Conservation (phyloP, 305 asterid genomes). For the Solanum hybrid region DNA sequence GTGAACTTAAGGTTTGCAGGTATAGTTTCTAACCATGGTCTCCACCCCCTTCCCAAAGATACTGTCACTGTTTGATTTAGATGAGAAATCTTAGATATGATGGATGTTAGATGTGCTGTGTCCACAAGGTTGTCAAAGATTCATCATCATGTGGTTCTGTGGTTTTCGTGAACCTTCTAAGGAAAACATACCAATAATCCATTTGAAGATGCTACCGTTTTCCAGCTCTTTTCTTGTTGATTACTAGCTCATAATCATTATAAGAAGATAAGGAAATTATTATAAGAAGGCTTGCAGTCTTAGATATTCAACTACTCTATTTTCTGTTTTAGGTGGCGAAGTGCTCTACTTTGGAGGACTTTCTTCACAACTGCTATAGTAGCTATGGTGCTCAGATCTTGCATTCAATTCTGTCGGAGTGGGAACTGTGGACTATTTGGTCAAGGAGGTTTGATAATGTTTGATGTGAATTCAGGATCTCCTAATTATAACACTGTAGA, state of each 20-base stretch:
- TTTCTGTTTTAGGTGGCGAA: constrained; percentile 10
- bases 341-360: constrained; percentile 61
- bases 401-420: constrained; percentile 51
- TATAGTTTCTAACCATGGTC: not conserved
- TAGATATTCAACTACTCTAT: not conserved
- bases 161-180: not conserved
- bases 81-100: not conserved
- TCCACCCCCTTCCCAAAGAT: not conserved
- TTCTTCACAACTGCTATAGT: constrained; percentile 94
- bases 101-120: not conserved
- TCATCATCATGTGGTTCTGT: not conserved
- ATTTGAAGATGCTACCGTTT: not conserved
- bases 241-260: not conserved
- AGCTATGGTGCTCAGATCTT: constrained; percentile 67
- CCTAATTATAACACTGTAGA: constrained; percentile 59
- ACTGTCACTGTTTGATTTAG: not conserved
- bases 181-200: not conserved
- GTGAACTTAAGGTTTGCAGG: not conserved
- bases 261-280: not conserved
- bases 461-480: constrained; percentile 4
- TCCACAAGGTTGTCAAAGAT: not conserved
- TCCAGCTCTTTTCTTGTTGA: not conserved
- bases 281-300: constrained; percentile 1
- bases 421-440: constrained; percentile 92
- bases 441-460: constrained; percentile 35